Base-by-base conservation (phyloP, 2,329 filamentous ascomycete genomes). In the Aspergillus aculeatus region DNA sequence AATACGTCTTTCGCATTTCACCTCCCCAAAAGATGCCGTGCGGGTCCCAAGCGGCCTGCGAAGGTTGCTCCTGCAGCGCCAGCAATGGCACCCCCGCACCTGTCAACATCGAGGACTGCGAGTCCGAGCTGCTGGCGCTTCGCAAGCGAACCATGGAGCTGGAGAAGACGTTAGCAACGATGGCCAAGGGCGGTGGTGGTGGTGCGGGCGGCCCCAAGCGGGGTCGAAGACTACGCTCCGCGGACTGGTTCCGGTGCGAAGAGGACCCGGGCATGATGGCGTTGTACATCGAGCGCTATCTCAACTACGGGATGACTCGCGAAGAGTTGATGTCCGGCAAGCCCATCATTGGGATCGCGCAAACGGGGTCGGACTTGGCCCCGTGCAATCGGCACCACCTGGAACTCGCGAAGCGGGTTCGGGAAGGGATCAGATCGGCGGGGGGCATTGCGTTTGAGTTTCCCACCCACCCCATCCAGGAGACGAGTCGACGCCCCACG, bases 391-490 rank as follows among this genome's bases (percentile, higher is more conserved):
- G 79, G 9, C 76, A 83, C 66, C 81, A 83, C 64, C 64, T 82
- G 47, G 77, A 81, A 58, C 71, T 83, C 31, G 78, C 78, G 5
- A 82, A 82, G 68, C 74, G 81, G 5, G 80, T 83, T 3, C 76
- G 80, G 2, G 81, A 83, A 60, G 81, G 81, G 0, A 82, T 83
- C 64, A 74, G 79, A 11, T 73, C 77, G 0, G 80, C 80, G 2
- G 81, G 81, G 2, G 81, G 76, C 31, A 80, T 83, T 63, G 77
- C 80, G 2, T 78, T 83, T 61, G 81, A 83, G 64, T 83, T 83
- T 60, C 81, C 81, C 4, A 81, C 75, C 21, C 81, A 83, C 67
- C 81, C 81, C 4, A 83, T 83, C 47, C 81, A 83, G 62, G 81
- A 83, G 69, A 81, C 73, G 23, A 72, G 72, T 5, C 71, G 80